Conservation (phyloP, 106 monocot species). For the Apostasia ramifera region DNA sequence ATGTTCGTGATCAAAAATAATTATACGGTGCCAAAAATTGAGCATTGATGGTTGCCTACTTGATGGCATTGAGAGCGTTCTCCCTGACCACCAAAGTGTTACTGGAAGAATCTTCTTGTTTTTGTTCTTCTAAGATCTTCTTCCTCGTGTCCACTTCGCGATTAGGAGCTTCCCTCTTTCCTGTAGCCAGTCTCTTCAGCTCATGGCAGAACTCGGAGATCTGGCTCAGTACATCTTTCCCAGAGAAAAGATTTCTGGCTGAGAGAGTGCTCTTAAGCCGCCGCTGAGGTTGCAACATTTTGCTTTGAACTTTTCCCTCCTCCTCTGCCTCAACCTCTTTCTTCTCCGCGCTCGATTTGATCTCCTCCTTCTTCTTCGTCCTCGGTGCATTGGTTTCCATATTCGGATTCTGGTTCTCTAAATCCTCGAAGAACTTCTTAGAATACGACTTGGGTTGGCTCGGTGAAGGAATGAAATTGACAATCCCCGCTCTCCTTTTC, state of each 20-base stretch:
- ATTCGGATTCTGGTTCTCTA: conserved; percentile 83
- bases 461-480: background rate
- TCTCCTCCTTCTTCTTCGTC: conserved; percentile 18
- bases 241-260: conserved; percentile 74
- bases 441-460: conserved; percentile 4
- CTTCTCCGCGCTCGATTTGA: conserved; percentile 71
- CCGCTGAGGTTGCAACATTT: conserved; percentile 6
- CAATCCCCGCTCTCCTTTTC: conserved; percentile 8
- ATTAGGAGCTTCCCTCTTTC: conserved; percentile 12
- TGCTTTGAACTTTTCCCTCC: background rate
- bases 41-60: background rate
- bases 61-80: background rate
- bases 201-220: conserved; percentile 86
- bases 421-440: conserved; percentile 46
- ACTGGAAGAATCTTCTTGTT: background rate
- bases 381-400: conserved; percentile 6
- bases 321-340: conserved; percentile 13
- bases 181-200: conserved; percentile 52
- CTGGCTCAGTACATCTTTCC: conserved; percentile 39
- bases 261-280: conserved; percentile 59
- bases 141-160: conserved; percentile 2
- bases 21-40: no score
- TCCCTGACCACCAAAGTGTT: background rate
- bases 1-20: no score
- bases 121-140: conserved; percentile 11